Base-by-base conservation (phyloP, 139 green algal species). In the Auxenochlorella pyrenoidosa region DNA sequence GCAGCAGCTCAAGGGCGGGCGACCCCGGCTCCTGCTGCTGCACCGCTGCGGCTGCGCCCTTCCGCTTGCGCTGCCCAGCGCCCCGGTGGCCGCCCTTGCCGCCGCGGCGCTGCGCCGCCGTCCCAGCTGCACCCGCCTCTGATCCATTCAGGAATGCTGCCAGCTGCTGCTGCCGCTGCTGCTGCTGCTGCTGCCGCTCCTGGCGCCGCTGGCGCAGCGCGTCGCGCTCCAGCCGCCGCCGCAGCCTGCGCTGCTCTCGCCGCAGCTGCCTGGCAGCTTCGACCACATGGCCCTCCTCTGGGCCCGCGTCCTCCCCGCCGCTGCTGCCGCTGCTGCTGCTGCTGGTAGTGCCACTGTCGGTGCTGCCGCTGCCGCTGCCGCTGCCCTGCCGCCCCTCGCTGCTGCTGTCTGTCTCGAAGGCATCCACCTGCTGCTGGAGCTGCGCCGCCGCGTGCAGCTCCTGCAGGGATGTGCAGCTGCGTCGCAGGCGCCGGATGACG, bases 371-470 rank as follows among this genome's bases (percentile, higher is more conserved):
- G 54, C 19, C 44, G 36, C 71, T 80, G 81, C 43, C 51, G 72
- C 72, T 86, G 71, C 77, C 15, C 2, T 63, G 13, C 54, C 54
- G 10, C 54, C 18, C 15, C 15, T 63, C 54, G 4, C 38, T 68
- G 34, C 59, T 77, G 43, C 32, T 58, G 70, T 30, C 51, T 47
- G 60, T 68, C 36, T 82, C 68, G 19, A 77, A 68, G 5, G 43
- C 43, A 54, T 66, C 68, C 30, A 86, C 40, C 30, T 65, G 72
- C 28, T 15, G 24, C 40, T 68, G 83, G 54, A 87, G 72, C 83
- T 54, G 75, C 36, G 63, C 36, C 26, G 54, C 75, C 4, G 38
- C 13, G 8, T 82, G 72, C 65, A 87, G 26, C 66, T 83, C 73
- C 6, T 83, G 72, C 13, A 87, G n/a, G 24, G 75, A 82, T 12